A percentile compares a stretch with the other conserved stretches of the same genome.
Conservation (phyloP, 169 alveolate genomes). For the Plasmodium chabaudi region DNA sequence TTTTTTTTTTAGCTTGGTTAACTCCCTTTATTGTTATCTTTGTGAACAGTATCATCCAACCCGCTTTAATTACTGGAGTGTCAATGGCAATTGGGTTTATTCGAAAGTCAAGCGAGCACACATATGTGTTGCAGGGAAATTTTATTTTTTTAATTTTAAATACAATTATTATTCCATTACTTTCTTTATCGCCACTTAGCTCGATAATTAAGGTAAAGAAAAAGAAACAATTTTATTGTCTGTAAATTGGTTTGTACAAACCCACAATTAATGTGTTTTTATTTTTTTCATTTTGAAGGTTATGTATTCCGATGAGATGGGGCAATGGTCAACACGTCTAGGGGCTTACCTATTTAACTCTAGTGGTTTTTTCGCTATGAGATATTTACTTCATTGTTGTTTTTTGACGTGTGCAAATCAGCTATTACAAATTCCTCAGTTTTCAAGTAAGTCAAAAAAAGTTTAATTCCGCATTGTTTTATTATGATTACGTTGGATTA, state of each 20-base stretch:
- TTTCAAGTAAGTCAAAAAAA: constrained; percentile 34
- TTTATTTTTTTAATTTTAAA: constrained; percentile 68
- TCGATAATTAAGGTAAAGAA: constrained; percentile 34
- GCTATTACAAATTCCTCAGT: constrained; percentile 67
- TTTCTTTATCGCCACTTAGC: constrained; percentile 52
- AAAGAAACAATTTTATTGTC: too few relatives aligned
- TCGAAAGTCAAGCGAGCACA: constrained; percentile 71
- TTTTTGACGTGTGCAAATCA: constrained; percentile 72
- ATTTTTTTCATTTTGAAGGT: constrained; percentile 14
- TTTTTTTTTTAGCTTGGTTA: constrained; percentile 46
- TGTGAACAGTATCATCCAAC: constrained; percentile 68
- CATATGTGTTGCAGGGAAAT: constrained; percentile 59
- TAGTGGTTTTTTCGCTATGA: constrained; percentile 73
- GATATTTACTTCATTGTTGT: constrained; percentile 66
- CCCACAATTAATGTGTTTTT: too few relatives aligned
- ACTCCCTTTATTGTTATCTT: constrained; percentile 72
- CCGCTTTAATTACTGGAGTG: constrained; percentile 54
- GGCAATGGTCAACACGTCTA: constrained; percentile 56
- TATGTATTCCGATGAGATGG: constrained; percentile 67
- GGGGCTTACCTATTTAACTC: constrained; percentile 60
- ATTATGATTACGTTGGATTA: too few relatives aligned
- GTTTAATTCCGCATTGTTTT: too few relatives aligned
- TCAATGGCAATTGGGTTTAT: constrained; percentile 65
- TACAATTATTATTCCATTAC: constrained; percentile 60
- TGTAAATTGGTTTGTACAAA: too few relatives aligned